Conservation (phyloP, 169 alveolate species). For the Eimeria brunetti region DNA sequence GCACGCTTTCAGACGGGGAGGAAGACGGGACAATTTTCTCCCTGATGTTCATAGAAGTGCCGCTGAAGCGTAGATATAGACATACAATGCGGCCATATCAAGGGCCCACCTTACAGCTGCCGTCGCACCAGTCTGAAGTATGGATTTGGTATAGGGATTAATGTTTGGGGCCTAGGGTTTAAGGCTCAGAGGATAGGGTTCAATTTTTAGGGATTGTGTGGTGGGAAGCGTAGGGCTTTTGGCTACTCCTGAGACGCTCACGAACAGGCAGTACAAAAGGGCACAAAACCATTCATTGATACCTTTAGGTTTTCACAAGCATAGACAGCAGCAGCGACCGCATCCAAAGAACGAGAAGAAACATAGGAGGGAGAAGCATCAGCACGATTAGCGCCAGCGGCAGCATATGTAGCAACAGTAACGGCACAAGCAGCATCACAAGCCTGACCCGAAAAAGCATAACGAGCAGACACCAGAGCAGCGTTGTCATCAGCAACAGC, state of each 20-base stretch:
- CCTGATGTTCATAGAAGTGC: neutral
- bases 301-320: neutral
- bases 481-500: neutral
- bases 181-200: neutral
- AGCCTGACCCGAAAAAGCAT: neutral
- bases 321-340: neutral
- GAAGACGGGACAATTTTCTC: neutral
- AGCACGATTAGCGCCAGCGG: neutral
- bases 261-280: neutral
- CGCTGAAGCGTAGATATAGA: neutral
- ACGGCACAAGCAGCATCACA: neutral
- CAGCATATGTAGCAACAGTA: neutral
- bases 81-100: neutral
- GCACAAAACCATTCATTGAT: neutral
- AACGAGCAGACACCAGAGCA: neutral
- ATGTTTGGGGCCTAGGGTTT: neutral
- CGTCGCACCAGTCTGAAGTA: neutral
- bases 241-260: neutral
- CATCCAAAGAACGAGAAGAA: neutral
- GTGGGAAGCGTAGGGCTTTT: neutral
- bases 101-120: neutral
- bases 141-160: neutral
- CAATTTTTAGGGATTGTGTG: neutral
- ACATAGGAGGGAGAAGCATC: neutral
- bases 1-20: neutral